A percentile compares a stretch with the other conserved stretches of the same genome.
phyloP scores from a whole-genome alignment of 2,329 filamentous ascomycete species.

The Paraphaeosphaeria sporulosa region DNA sequence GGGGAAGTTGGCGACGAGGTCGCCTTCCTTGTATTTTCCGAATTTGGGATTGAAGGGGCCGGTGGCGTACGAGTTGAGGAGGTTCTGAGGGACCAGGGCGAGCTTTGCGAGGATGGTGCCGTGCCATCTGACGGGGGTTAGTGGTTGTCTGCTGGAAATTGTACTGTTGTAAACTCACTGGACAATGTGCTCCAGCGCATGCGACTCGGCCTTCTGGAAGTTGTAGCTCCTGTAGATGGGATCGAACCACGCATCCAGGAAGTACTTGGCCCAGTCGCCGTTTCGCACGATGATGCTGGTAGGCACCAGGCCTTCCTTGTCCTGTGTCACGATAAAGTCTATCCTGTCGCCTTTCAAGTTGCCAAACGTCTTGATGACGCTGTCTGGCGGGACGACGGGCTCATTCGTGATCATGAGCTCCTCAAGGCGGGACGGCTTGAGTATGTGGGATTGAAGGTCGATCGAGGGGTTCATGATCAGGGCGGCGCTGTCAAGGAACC shows the following conservation, averaged over 20 bases:
- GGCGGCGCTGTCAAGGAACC: slow-evolving; percentile 84
- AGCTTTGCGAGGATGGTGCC: slow-evolving; percentile 91
- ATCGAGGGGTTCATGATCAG: slow-evolving; percentile 85
- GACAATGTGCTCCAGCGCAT: slow-evolving; percentile 76
- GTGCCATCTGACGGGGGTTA: slow-evolving; percentile 77
- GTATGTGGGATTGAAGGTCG: slow-evolving; percentile 74
- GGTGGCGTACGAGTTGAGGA: slow-evolving; percentile 77
- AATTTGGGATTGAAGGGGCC: slow-evolving; percentile 44
- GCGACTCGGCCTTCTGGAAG: slow-evolving; percentile 91
- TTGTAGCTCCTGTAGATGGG: slow-evolving; percentile 93
- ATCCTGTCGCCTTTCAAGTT: slow-evolving; percentile 80
- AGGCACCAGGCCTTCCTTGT: slow-evolving; percentile 77
- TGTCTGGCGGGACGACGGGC: slow-evolving; percentile 91
- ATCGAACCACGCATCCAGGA: slow-evolving; percentile 95
- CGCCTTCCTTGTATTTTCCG: slow-evolving; percentile 78
- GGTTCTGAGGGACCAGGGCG: slow-evolving; percentile 85
- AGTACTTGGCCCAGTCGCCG: slow-evolving; percentile 90
- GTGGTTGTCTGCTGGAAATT: background rate
- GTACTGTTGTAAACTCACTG: slow-evolving; percentile 47
- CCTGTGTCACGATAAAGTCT: slow-evolving; percentile 84
- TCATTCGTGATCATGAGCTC: slow-evolving; percentile 82
- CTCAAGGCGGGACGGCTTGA: slow-evolving; percentile 73
- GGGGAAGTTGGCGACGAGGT: slow-evolving; percentile 81
- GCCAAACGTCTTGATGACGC: slow-evolving; percentile 92
- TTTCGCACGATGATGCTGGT: slow-evolving; percentile 82